These are phyloP conservation scores for Coelastrella sp. DNA, from an alignment of 139 green algal genomes.

Conservation along the genomic window DNA sequence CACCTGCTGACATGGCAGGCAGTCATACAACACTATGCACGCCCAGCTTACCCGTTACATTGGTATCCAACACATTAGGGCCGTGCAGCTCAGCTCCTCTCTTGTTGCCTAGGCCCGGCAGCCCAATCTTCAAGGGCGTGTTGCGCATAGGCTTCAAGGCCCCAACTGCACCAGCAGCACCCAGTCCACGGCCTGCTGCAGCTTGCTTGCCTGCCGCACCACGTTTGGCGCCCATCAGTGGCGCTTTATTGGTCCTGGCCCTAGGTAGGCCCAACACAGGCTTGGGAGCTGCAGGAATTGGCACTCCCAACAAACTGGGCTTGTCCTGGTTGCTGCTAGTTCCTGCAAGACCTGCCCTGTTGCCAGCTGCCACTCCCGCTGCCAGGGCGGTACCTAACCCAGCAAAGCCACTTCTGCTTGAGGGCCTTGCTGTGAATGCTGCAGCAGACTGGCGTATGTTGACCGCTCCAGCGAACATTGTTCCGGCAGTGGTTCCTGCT, in stretches of 20 bases:
- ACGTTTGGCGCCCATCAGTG: constrained; percentile 28
- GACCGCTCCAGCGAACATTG: not conserved
- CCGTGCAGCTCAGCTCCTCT: constrained; percentile 10
- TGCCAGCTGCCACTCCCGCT: not conserved
- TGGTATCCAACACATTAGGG: not conserved
- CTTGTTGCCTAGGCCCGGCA: not conserved
- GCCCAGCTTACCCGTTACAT: not conserved
- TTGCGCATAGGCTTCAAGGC: constrained; percentile 28
- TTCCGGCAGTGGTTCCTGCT: not conserved
- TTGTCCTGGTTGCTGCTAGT: not conserved
- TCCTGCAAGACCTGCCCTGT: not conserved
- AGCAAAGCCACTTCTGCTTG: not conserved
- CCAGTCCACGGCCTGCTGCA: not conserved
- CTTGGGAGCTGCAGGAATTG: not conserved
- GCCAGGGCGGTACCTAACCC: not conserved
- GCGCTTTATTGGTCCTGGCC: not conserved
- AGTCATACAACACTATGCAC: too few relatives aligned
- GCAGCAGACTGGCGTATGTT: not conserved
- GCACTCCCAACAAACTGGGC: not conserved
- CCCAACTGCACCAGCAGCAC: not conserved
- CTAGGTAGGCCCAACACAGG: constrained; percentile 24
- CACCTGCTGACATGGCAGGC: not conserved
- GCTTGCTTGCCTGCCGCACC: constrained; percentile 6
- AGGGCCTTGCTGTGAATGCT: not conserved
- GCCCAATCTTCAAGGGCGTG: constrained; percentile 10